Base-by-base conservation (phyloP, 805 yeast genomes). In the Metschnikowia similis region DNA sequence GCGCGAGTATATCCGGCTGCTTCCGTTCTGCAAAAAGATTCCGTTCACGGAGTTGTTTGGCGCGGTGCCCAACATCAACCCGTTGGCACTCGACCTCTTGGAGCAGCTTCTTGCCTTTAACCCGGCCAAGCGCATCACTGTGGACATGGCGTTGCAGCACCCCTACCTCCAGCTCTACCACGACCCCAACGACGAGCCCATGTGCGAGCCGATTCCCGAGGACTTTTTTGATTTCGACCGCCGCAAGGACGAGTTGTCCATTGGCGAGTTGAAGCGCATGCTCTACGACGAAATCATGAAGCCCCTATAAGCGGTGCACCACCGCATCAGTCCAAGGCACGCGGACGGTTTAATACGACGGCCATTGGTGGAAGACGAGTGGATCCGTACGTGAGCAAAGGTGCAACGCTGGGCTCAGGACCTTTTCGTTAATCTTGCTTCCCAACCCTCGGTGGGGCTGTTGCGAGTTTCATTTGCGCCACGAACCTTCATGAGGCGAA, bases 161-260 rank as follows among this genome's bases (percentile, higher is more conserved):
- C 89, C 88, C 43, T 94, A 96, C 87, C 84, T 95, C 65, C 70
- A 77, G 45, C 79, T 87, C n/a, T 92, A 92, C 69, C 98, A 92
- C 66, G 98, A 92, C 62, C 96, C 97, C 3, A 82, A 80, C 48
- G 98, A 92, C 65, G 98, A 92, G 68, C 98, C 98, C 0, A 76
- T 75, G 35, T 90, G 94, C 34, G 81, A 82, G 16, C 87, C 90
- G 44, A 85, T 94, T 21, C 91, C 95, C 0, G 83, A 83, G 37
- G 90, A 86, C 57, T 90, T 92, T 65, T 92, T 94, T 60, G 91
- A 87, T 53, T 94, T 94, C 61, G 99, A 94, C 66, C 79, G 81
- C 58, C 75, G 79, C 53, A 91, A 91, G 66, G 95, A 90, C 57
- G 87, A 85, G 49, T 75, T 92, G 51, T 79, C 84, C 10, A 75